These are phyloP conservation scores for Apiospora koreana DNA, from an alignment of 2,329 filamentous ascomycete genomes.

Conservation along the genomic window DNA sequence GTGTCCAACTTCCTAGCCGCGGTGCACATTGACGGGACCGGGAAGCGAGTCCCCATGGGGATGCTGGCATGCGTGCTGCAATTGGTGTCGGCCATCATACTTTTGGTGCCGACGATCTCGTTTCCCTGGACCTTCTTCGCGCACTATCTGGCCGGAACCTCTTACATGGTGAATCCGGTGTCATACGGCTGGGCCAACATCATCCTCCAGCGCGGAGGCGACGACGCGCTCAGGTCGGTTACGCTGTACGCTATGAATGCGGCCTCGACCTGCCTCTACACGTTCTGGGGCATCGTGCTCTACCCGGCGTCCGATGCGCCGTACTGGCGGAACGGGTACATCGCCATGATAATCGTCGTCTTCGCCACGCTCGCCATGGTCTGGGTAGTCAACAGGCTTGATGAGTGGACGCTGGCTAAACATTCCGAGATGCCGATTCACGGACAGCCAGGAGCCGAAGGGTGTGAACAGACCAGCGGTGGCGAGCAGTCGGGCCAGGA, in stretches of 20 bases:
- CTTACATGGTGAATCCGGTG: constrained; percentile 41
- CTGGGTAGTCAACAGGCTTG: constrained; percentile 16
- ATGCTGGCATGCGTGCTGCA: constrained; percentile 34
- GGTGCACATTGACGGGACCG: constrained; percentile 25
- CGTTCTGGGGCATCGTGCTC: constrained; percentile 45
- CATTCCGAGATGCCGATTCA: constrained; percentile 5
- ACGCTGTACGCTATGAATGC: constrained; percentile 43
- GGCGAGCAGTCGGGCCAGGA: neutral
- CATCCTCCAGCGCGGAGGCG: constrained; percentile 36
- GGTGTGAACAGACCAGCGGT: neutral
- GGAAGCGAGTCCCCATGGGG: constrained; percentile 34
- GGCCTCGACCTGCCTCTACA: constrained; percentile 40
- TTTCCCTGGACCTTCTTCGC: constrained; percentile 36
- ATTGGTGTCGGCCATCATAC: constrained; percentile 32
- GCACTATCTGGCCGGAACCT: constrained; percentile 38
- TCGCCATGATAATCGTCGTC: constrained; percentile 29
- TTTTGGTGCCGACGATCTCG: constrained; percentile 34
- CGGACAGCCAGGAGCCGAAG: neutral
- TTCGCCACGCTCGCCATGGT: constrained; percentile 18
- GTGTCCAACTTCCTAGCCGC: constrained; percentile 38
- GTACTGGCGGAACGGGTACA: constrained; percentile 39
- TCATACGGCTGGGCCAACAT: constrained; percentile 40
- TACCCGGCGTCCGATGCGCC: constrained; percentile 44
- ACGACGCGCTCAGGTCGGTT: constrained; percentile 42
- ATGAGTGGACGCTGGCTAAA: constrained; percentile 15